Percentiles rank a stretch among this genome's conserved stretches.
Evolutionary conservation across 192 early-diverging fungal species (phyloP).

Genomic region (Coemansia sp.): DNA sequence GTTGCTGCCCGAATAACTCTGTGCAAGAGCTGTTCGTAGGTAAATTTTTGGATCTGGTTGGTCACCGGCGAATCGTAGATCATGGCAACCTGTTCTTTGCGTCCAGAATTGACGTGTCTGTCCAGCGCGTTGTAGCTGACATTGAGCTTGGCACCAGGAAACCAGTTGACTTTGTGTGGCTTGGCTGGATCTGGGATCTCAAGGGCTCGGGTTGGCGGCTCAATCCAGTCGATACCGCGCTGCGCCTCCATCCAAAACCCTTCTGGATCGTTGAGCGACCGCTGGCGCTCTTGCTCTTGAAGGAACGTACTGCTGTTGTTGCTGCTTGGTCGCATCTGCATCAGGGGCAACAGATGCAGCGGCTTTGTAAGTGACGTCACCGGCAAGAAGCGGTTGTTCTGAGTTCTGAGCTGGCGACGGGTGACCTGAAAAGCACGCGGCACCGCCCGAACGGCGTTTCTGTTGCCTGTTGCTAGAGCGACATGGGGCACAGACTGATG

Average conservation of each 20-base stretch:
- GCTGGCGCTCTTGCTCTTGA: conserved; percentile 15
- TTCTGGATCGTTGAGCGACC: conserved; percentile 19
- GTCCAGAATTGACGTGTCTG: conserved; percentile 58
- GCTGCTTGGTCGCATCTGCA: neutral
- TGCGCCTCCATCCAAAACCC: conserved; percentile 28
- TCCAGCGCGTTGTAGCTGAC: conserved; percentile 13
- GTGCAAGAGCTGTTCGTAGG: conserved; percentile 68
- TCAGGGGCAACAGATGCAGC: neutral
- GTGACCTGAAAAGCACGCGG: neutral
- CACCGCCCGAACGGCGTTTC: neutral
- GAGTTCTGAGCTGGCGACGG: neutral
- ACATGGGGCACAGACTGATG: neutral
- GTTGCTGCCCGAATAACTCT: conserved; percentile 68
- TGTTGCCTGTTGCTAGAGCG: neutral
- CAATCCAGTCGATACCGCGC: conserved; percentile 29
- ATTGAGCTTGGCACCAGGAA: conserved; percentile 71
- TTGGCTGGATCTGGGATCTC: conserved; percentile 31
- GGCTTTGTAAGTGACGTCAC: neutral
- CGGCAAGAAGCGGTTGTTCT: neutral
- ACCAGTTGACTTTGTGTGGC: conserved; percentile 60
- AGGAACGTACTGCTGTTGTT: neutral
- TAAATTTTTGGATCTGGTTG: conserved; percentile 54
- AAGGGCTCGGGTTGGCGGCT: conserved; percentile 50
- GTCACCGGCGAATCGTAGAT: conserved; percentile 78
- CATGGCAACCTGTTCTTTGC: conserved; percentile 65